Evolutionary conservation across 2,329 filamentous ascomycete species (phyloP), one percentile per base, ranked within the genome.

Genomic region (Chaetomiaceae sp.): DNA sequence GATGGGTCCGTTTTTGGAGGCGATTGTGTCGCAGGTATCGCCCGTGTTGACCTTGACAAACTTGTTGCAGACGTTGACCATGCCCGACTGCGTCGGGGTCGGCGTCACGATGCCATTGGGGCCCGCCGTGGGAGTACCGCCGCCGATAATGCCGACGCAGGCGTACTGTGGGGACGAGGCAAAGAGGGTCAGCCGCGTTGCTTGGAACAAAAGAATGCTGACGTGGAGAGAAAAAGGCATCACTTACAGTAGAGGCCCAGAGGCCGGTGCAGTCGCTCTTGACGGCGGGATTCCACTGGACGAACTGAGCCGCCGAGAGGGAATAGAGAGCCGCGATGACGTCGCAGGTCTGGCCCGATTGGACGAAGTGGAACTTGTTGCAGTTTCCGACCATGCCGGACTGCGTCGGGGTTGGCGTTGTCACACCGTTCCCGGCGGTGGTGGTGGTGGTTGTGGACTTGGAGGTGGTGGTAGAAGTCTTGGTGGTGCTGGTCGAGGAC

Each of bases 1-100:
- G 38, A 55, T 44, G n/a, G n/a, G n/a, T 14, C 42, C 38, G 40
- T 47, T 44, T 19, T 44, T 13, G 3, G 12, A 13, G 27, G 41
- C 37, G 12, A 51, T 17, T 9, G 9, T 19, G 13, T 9, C 27
- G 21, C 51, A 54, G 2, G 19, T 41, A n/a, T 42, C 23, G n/a
- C 46, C 46, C 8, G 25, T 1, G 20, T 19, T 19, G 19, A 50
- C 34, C 7, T 38, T 20, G 31, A 45, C 23, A 19, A 50, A 53
- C 19, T 6, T 31, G 19, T 38, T 19, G 23, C 42, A 44, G 31
- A 34, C 34, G 27, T 14, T 6, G 14, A 35, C 42, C 17, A 44
- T 21, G 16, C 27, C 46, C 40, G 30, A 3, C 16, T 44, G 42
- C 10, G 42, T 44, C 10, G 42, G 42, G 10, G 27, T 44, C 10